Conservation (phyloP, 306 rosid species). For the Potentilla sterilis region DNA sequence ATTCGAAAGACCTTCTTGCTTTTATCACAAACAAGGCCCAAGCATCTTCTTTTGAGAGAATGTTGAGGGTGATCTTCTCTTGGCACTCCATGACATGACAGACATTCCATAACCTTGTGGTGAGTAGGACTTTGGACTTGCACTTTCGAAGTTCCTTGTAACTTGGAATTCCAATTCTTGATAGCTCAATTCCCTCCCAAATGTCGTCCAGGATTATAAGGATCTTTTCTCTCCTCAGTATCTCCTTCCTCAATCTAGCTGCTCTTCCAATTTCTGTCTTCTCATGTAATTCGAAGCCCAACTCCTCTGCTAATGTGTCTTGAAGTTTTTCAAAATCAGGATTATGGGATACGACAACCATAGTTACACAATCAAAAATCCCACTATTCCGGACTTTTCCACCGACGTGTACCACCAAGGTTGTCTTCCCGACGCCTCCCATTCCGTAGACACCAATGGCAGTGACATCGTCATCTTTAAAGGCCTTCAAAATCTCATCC, state of each 20-base stretch:
- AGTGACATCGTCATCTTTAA: background rate
- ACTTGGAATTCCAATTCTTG: too few species aligned
- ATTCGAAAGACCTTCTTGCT: background rate
- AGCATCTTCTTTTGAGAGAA: constrained; percentile 13
- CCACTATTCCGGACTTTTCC: background rate
- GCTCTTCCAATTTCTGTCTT: background rate
- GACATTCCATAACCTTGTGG: background rate
- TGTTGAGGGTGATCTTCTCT: background rate
- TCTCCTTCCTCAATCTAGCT: background rate
- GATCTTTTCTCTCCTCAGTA: too few species aligned
- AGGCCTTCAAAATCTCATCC: background rate
- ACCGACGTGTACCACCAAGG: background rate
- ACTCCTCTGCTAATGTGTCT: background rate
- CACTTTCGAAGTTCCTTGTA: background rate
- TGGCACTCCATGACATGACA: background rate
- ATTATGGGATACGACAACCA: background rate
- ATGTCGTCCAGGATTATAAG: too few species aligned
- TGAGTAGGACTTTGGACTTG: background rate
- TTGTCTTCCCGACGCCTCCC: background rate
- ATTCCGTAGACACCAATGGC: background rate
- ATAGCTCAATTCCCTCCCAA: too few species aligned
- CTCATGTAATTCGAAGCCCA: background rate
- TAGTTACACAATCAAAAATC: too few species aligned
- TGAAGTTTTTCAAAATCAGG: background rate
- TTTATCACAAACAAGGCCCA: constrained; percentile 18